These are phyloP conservation scores for Phycomyces blakesleeanus DNA, from an alignment of 192 early-diverging fungal species.

Conservation along the genomic window DNA sequence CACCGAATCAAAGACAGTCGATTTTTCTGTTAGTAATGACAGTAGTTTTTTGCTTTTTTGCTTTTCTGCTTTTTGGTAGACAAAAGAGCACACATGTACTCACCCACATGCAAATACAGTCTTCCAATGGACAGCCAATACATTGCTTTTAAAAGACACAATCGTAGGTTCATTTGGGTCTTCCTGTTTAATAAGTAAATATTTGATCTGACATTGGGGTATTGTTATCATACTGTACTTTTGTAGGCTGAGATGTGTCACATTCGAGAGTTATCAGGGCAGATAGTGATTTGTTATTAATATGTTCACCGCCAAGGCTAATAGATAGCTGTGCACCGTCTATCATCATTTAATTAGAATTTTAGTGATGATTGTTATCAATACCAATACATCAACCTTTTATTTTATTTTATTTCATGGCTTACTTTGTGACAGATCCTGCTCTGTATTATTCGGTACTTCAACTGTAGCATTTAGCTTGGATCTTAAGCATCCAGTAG, in stretches of 20 bases:
- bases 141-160: conserved; percentile 4
- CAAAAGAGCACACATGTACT: not conserved
- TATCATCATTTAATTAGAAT: not conserved
- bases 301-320: conserved; percentile 19
- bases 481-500: no score
- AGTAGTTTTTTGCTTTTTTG: no score
- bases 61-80: not conserved
- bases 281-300: conserved; percentile 15
- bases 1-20: no score
- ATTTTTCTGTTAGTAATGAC: no score
- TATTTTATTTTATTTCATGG: no score
- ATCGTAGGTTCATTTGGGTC: conserved; percentile 6
- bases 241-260: conserved; percentile 23
- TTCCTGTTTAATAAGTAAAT: conserved; percentile 1
- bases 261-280: conserved; percentile 28
- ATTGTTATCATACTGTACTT: conserved; percentile 11
- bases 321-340: conserved; percentile 25
- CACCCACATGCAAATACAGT: conserved; percentile 25
- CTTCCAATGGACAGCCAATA: conserved; percentile 18
- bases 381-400: no score
- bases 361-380: not conserved
- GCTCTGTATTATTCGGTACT: not conserved
- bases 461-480: conserved; percentile 7
- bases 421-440: conserved; percentile 28
- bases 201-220: not conserved